phyloP scores from a whole-genome alignment of 768 basidiomycete species.

The Auricularia sp. region DNA sequence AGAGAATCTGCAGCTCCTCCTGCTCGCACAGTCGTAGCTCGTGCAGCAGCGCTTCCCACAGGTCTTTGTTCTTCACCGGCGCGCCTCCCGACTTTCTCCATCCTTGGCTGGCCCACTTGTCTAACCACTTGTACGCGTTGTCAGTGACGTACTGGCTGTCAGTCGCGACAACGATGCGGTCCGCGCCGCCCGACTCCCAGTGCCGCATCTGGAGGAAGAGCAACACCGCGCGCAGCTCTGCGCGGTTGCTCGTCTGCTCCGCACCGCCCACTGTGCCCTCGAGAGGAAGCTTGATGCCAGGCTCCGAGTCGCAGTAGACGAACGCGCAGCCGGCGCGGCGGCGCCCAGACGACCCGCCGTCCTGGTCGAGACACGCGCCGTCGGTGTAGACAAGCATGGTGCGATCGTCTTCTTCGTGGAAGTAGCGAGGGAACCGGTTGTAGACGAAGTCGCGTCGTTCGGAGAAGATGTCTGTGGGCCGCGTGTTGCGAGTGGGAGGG shows the following conservation, averaged over 20 bases:
- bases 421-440: neutral
- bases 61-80: conserved; percentile 16
- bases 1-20: conserved; percentile 12
- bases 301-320: neutral
- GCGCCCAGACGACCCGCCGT: neutral
- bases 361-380: conserved; percentile 4
- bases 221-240: conserved; percentile 25
- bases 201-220: conserved; percentile 13
- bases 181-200: conserved; percentile 22
- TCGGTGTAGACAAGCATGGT: conserved; percentile 8
- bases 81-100: conserved; percentile 15
- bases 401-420: neutral
- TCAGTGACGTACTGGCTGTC: conserved; percentile 23
- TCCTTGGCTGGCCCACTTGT: conserved; percentile 15
- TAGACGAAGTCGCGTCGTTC: neutral
- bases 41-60: conserved; percentile 16
- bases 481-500: neutral
- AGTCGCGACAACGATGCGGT: conserved; percentile 21
- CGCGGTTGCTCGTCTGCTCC: conserved; percentile 23
- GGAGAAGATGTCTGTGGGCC: neutral
- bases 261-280: conserved; percentile 10
- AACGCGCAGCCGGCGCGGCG: conserved; percentile 5
- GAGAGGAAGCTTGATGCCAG: neutral
- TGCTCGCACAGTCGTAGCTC: conserved; percentile 11
- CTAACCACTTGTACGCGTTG: conserved; percentile 16